Evolutionary conservation across 2,329 filamentous ascomycete genomes (phyloP).

Genomic region (Penicillium concentricum): DNA sequence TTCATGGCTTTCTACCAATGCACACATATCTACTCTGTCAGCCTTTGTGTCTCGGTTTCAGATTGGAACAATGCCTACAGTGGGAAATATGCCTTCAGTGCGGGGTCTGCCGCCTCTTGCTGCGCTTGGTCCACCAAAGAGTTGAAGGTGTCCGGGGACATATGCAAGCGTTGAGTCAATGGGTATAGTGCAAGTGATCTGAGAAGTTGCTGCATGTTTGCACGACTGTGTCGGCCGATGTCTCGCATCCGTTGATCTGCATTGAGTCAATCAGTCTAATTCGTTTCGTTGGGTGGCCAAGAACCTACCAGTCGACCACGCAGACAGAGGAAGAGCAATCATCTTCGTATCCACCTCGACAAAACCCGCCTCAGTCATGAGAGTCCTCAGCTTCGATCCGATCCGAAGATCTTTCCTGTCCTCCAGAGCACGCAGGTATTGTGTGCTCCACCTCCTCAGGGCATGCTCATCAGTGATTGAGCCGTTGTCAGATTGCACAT

Average conservation of each 20-base stretch:
- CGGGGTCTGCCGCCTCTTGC: conserved; percentile 37
- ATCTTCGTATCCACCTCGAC: conserved; percentile 65
- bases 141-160: conserved; percentile 41
- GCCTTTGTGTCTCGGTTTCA: not conserved
- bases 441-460: conserved; percentile 64
- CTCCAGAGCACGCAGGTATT: conserved; percentile 62
- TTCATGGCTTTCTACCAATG: conserved; percentile 41
- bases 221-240: conserved; percentile 43
- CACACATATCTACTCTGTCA: conserved; percentile 42
- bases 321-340: conserved; percentile 67
- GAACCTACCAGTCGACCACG: conserved; percentile 64
- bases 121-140: conserved; percentile 38
- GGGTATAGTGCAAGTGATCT: conserved; percentile 45
- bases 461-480: conserved; percentile 68
- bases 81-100: conserved; percentile 47
- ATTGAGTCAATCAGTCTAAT: conserved; percentile 26
- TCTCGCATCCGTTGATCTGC: conserved; percentile 44
- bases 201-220: conserved; percentile 40
- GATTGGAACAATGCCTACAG: conserved; percentile 34
- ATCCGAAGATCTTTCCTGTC: conserved; percentile 66
- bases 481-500: conserved; percentile 82
- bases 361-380: conserved; percentile 64
- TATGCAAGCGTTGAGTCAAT: conserved; percentile 43
- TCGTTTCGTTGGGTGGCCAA: not conserved
- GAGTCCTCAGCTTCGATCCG: conserved; percentile 58